phyloP scores from a whole-genome alignment of 352 stramenopile genomes.

The Phytophthora europaea region DNA sequence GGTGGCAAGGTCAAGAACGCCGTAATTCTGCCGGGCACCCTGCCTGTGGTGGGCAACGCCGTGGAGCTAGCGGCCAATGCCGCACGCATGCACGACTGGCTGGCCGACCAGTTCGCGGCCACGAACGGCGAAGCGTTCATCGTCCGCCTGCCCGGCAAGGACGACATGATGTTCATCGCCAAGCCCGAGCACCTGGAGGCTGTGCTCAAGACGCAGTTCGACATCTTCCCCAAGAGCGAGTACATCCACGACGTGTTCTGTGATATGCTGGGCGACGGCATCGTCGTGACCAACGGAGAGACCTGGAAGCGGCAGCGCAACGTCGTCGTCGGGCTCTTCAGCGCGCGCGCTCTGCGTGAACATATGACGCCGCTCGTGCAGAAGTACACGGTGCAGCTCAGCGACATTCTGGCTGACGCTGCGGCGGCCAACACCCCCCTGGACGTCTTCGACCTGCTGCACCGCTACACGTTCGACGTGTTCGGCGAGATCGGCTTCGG shows the following conservation, averaged over 20 bases:
- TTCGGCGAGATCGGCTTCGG: slow-evolving; percentile 62
- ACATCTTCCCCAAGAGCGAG: slow-evolving; percentile 55
- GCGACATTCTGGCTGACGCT: slow-evolving; percentile 31
- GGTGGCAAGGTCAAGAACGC: slow-evolving; percentile 36
- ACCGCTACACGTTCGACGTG: slow-evolving; percentile 55
- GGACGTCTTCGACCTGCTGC: slow-evolving; percentile 49
- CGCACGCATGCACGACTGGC: slow-evolving; percentile 54
- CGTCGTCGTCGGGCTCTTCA: slow-evolving; percentile 52
- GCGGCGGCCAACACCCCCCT: slow-evolving; percentile 14
- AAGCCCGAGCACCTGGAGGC: slow-evolving; percentile 65
- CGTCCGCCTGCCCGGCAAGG: slow-evolving; percentile 49
- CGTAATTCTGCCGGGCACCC: slow-evolving; percentile 37
- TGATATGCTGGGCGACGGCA: slow-evolving; percentile 57
- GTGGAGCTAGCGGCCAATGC: slow-evolving; percentile 46
- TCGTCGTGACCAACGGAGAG: slow-evolving; percentile 56
- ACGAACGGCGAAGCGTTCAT: slow-evolving; percentile 45
- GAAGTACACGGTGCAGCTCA: slow-evolving; percentile 44
- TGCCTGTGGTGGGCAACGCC: slow-evolving; percentile 58
- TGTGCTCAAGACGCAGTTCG: slow-evolving; percentile 63
- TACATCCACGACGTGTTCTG: slow-evolving; percentile 50
- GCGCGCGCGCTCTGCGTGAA: slow-evolving; percentile 44
- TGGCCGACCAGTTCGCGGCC: slow-evolving; percentile 45
- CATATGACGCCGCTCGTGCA: slow-evolving; percentile 52
- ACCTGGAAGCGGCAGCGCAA: slow-evolving; percentile 53
- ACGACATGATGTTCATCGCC: slow-evolving; percentile 52